A percentile compares a stretch with the other conserved stretches of the same genome.
Conservation (phyloP, 129 eudicot genomes). For the Lactuca saligna region DNA sequence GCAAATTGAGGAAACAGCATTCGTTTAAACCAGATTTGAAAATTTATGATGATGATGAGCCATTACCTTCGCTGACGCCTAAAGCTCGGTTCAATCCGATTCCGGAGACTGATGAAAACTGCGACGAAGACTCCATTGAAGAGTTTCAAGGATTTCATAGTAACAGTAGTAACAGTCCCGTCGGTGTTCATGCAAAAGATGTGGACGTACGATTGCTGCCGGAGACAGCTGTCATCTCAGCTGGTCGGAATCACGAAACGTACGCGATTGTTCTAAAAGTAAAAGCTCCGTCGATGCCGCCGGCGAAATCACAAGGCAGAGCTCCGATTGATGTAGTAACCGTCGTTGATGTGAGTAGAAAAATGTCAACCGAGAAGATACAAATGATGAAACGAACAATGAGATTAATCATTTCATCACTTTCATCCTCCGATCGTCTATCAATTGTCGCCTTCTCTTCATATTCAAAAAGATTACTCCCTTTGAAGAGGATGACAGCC, state of each 20-base stretch:
- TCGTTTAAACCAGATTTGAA: conserved; percentile 50
- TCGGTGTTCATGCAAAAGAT: conserved; percentile 14
- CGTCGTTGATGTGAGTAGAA: conserved; percentile 71
- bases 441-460: conserved; percentile 86
- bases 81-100: conserved; percentile 76
- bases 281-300: conserved; percentile 50
- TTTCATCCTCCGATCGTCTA: conserved; percentile 69
- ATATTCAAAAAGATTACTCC: conserved; percentile 61
- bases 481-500: conserved; percentile 64
- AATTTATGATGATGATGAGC: conserved; percentile 90
- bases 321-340: conserved; percentile 81
- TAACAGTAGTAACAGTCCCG: conserved; percentile 13
- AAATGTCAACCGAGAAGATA: conserved; percentile 44
- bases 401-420: conserved; percentile 62
- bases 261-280: conserved; percentile 48
- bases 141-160: conserved; percentile 70
- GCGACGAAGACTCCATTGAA: conserved; percentile 34
- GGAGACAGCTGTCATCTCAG: conserved; percentile 61
- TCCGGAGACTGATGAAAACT: conserved; percentile 71
- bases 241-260: conserved; percentile 56
- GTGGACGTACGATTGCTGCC: conserved; percentile 52
- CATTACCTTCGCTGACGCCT: conserved; percentile 56
- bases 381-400: conserved; percentile 61
- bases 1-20: conserved; percentile 15
- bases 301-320: conserved; percentile 33